Percentiles rank a stretch among this genome's conserved stretches.
Evolutionary conservation across 2,329 filamentous ascomycete genomes (phyloP).

Genomic region (Alternaria novae-zelandiae): DNA sequence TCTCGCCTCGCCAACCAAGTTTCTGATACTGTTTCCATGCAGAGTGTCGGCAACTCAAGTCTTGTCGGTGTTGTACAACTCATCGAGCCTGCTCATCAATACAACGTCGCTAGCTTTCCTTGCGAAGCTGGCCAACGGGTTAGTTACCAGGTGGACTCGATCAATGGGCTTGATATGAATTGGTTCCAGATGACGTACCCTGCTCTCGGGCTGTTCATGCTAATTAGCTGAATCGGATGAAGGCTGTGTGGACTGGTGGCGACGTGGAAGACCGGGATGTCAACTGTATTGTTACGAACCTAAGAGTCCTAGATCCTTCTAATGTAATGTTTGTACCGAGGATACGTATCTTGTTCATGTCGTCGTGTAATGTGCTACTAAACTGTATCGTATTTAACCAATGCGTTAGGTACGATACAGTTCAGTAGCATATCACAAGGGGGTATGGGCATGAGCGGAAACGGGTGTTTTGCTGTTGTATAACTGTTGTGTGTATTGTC

Average conservation of each 20-base stretch:
- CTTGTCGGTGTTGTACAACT: slow-evolving; percentile 20
- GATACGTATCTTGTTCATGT: neutral
- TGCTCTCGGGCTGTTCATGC: slow-evolving; percentile 32
- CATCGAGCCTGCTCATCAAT: slow-evolving; percentile 24
- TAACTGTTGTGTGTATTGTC: neutral
- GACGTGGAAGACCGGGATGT: neutral
- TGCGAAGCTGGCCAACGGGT: slow-evolving; percentile 34
- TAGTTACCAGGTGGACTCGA: slow-evolving; percentile 31
- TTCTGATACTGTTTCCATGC: neutral
- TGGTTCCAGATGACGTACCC: slow-evolving; percentile 38
- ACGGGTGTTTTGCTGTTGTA: neutral
- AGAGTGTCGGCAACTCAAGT: neutral
- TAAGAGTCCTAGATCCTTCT: neutral
- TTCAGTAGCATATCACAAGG: neutral
- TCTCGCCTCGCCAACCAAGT: slow-evolving; percentile 24
- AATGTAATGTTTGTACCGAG: neutral
- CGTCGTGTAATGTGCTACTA: neutral
- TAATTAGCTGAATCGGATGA: neutral
- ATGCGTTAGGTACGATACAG: too few relatives aligned
- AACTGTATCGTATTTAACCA: too few relatives aligned
- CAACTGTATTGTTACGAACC: neutral
- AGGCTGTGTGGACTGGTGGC: neutral
- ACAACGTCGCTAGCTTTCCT: slow-evolving; percentile 27
- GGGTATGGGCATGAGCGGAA: neutral
- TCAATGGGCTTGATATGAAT: slow-evolving; percentile 29